Evolutionary conservation across 208 protist species (phyloP).

Genomic region (Angomonas ambiguus): DNA sequence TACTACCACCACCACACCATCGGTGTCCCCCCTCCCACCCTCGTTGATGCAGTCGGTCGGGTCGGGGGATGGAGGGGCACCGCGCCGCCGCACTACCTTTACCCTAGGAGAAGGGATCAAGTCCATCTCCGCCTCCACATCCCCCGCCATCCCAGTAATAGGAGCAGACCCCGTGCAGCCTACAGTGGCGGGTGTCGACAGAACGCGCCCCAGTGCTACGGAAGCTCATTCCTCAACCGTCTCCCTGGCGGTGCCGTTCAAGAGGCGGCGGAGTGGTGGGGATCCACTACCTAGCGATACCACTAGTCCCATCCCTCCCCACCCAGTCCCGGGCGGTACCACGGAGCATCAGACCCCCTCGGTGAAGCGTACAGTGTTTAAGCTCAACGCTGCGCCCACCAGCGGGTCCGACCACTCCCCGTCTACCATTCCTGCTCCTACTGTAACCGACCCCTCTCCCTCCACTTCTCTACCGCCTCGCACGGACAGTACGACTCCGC

Average conservation of each 20-base stretch:
- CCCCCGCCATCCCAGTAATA: background rate
- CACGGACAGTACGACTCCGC: background rate
- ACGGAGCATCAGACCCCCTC: too few species aligned
- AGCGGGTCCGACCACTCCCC: background rate
- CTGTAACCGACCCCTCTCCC: background rate
- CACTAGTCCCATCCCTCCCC: background rate
- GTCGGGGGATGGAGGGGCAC: too few species aligned
- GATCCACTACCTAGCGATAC: background rate
- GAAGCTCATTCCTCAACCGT: background rate
- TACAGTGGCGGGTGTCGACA: too few species aligned
- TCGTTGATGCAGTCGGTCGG: background rate
- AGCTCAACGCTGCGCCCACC: background rate
- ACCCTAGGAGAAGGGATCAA: conserved; percentile 13
- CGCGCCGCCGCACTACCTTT: conserved; percentile 28
- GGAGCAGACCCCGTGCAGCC: too few species aligned
- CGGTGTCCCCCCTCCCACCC: background rate
- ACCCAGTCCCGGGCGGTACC: too few species aligned
- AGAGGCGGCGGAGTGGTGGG: background rate
- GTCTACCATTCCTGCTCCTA: background rate
- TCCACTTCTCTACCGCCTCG: background rate
- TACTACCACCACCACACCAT: background rate
- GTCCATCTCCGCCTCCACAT: background rate
- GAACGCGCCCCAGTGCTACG: background rate
- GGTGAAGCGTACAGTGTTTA: conserved; percentile 3
- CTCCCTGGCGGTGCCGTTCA: background rate